Percentiles rank a stretch among this genome's conserved stretches.
Evolutionary conservation across 306 rosid species (phyloP).

Genomic region (Cicer yamashitae): DNA sequence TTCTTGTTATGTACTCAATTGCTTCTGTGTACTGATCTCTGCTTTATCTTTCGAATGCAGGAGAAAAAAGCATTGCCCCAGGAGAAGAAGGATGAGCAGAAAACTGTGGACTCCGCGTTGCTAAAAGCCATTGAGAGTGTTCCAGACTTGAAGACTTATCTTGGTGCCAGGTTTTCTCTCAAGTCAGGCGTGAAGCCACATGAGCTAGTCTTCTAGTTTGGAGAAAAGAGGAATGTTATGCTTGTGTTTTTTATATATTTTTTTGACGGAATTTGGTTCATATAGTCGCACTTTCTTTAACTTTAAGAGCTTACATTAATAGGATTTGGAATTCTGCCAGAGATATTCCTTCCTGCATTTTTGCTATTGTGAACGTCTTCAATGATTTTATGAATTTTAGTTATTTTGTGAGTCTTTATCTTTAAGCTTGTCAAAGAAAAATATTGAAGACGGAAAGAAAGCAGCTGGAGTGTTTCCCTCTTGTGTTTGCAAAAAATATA

Average conservation of each 20-base stretch:
- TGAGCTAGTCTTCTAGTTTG: constrained; percentile 47
- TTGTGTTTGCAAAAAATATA: too few species aligned
- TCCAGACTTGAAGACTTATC: constrained; percentile 75
- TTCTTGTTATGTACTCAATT: background rate
- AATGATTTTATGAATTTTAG: constrained; percentile 28
- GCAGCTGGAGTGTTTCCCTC: background rate
- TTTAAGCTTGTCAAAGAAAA: background rate
- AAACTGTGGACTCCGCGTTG: constrained; percentile 63
- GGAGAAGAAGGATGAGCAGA: constrained; percentile 83
- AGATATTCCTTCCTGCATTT: constrained; percentile 8
- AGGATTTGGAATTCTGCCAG: background rate
- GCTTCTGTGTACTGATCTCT: constrained; percentile 1
- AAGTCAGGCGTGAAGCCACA: constrained; percentile 49
- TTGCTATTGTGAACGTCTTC: constrained; percentile 8
- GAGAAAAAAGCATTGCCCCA: constrained; percentile 74
- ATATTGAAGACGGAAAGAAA: too few species aligned
- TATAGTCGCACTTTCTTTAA: background rate
- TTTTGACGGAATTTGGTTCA: background rate
- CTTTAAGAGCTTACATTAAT: constrained; percentile 21
- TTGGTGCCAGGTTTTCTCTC: constrained; percentile 67
- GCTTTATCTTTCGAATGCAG: constrained; percentile 41
- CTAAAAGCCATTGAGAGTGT: constrained; percentile 68
- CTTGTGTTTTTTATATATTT: background rate
- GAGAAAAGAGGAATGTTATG: background rate
- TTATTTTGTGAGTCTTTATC: background rate